Conservation (phyloP, 1,139 yeast genomes). For the Kluyveromyces sp. region DNA sequence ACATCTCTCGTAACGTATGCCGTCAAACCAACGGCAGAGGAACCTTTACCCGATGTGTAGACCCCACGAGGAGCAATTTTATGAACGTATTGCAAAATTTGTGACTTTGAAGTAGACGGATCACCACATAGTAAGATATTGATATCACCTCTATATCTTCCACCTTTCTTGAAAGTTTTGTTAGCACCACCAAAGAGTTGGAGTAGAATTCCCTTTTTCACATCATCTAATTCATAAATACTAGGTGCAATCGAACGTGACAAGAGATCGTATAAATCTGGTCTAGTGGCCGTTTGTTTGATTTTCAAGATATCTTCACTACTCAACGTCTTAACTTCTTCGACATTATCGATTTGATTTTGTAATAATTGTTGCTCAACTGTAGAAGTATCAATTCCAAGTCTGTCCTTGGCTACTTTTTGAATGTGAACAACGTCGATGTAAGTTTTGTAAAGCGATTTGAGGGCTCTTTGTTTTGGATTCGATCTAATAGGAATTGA, state of each 20-base stretch:
- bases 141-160: conserved; percentile 92
- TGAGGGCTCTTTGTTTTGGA: conserved; percentile 75
- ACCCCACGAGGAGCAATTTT: conserved; percentile 92
- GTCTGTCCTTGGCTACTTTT: conserved; percentile 72
- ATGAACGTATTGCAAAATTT: conserved; percentile 86
- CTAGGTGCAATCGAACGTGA: conserved; percentile 94
- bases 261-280: conserved; percentile 78
- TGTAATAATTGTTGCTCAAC: conserved; percentile 45
- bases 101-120: conserved; percentile 99
- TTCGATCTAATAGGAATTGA: conserved; percentile 87
- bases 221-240: conserved; percentile 91
- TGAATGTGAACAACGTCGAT: conserved; percentile 90
- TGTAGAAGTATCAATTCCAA: conserved; percentile 76
- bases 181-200: conserved; percentile 96
- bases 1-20: conserved; percentile 95
- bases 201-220: conserved; percentile 84
- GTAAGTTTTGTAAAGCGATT: conserved; percentile 82
- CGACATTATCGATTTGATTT: conserved; percentile 43
- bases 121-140: conserved; percentile 91
- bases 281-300: conserved; percentile 52
- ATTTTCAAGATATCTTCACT: conserved; percentile 64
- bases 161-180: conserved; percentile 82
- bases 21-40: conserved; percentile 98
- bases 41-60: conserved; percentile 97
- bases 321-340: conserved; percentile 63